Conservation (phyloP, 2,329 filamentous ascomycete species). For the Aspergillus oerlinghausenensis region DNA sequence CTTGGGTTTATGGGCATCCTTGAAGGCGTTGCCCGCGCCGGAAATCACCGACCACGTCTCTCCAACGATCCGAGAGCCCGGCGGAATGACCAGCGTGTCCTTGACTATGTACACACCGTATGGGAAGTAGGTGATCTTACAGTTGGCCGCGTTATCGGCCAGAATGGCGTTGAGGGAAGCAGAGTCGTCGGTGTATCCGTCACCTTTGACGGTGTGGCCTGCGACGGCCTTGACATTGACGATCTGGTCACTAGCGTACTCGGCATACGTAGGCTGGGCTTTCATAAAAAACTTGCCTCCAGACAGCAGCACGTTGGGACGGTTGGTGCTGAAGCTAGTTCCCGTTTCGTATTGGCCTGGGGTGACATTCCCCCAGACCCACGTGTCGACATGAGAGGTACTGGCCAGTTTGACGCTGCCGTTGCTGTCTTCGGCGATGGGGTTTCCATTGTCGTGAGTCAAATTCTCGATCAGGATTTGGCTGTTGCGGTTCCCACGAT, state of each 20-base stretch:
- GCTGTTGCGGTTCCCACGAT: slow-evolving; percentile 21
- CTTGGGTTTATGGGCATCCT: slow-evolving; percentile 39
- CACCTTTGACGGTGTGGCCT: slow-evolving; percentile 38
- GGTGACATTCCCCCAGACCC: slow-evolving; percentile 31
- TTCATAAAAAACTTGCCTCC: slow-evolving; percentile 40
- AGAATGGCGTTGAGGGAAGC: slow-evolving; percentile 32
- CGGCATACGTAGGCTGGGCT: slow-evolving; percentile 41
- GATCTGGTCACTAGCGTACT: slow-evolving; percentile 39
- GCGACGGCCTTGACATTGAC: slow-evolving; percentile 46
- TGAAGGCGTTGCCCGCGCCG: slow-evolving; percentile 46
- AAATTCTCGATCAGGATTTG: slow-evolving; percentile 27
- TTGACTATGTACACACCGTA: slow-evolving; percentile 39
- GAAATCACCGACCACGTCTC: slow-evolving; percentile 52
- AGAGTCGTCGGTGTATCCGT: slow-evolving; percentile 40
- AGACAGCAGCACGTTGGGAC: slow-evolving; percentile 28
- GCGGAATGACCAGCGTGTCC: slow-evolving; percentile 44
- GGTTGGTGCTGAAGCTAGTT: slow-evolving; percentile 25
- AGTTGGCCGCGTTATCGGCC: slow-evolving; percentile 23
- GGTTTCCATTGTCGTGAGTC: slow-evolving; percentile 16
- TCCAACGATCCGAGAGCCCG: slow-evolving; percentile 50
- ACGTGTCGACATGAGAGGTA: slow-evolving; percentile 22
- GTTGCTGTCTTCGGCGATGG: slow-evolving; percentile 26
- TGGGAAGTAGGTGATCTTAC: slow-evolving; percentile 31
- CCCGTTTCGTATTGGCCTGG: slow-evolving; percentile 28
- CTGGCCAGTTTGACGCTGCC: slow-evolving; percentile 17